A percentile compares a stretch with the other conserved stretches of the same genome.
Evolutionary conservation across 129 eudicot genomes (phyloP).

Genomic region (Centella asiatica): DNA sequence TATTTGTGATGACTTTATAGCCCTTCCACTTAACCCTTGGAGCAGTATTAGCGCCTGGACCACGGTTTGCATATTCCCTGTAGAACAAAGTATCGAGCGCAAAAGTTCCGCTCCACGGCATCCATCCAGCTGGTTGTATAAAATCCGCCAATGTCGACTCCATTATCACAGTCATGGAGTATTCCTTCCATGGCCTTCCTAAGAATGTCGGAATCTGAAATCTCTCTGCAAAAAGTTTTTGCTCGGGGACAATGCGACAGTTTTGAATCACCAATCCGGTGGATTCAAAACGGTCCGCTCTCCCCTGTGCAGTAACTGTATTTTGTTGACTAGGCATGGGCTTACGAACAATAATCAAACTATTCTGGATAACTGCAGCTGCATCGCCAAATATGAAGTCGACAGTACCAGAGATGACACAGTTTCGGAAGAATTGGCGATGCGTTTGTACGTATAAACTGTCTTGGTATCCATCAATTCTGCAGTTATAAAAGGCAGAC

Average conservation of each 20-base stretch:
- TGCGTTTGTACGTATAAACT: slow-evolving; percentile 40
- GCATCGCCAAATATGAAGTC: slow-evolving; percentile 62
- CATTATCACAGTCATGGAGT: slow-evolving; percentile 45
- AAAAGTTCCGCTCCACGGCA: slow-evolving; percentile 44
- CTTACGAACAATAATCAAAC: slow-evolving; percentile 30
- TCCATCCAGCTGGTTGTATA: slow-evolving; percentile 57
- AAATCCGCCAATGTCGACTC: slow-evolving; percentile 37
- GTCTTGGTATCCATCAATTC: slow-evolving; percentile 58
- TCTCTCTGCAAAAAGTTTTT: slow-evolving; percentile 21
- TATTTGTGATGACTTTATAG: slow-evolving; percentile 27
- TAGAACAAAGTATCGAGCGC: slow-evolving; percentile 37
- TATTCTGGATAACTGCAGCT: slow-evolving; percentile 35
- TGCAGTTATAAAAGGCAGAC: slow-evolving; percentile 50
- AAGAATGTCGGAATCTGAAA: slow-evolving; percentile 28
- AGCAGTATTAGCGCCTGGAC: slow-evolving; percentile 44
- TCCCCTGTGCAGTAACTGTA: slow-evolving; percentile 61
- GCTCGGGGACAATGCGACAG: slow-evolving; percentile 39
- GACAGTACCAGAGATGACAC: slow-evolving; percentile 49
- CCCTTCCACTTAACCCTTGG: slow-evolving; percentile 55
- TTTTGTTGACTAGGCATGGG: slow-evolving; percentile 36
- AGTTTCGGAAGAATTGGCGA: slow-evolving; percentile 48
- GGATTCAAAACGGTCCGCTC: slow-evolving; percentile 14
- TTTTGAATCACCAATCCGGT: slow-evolving; percentile 54
- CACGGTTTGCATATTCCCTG: slow-evolving; percentile 43
- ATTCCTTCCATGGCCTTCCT: slow-evolving; percentile 59